Base-by-base conservation (phyloP, 2,329 filamentous ascomycete species). In the Neoscytalidium dimidiatum region DNA sequence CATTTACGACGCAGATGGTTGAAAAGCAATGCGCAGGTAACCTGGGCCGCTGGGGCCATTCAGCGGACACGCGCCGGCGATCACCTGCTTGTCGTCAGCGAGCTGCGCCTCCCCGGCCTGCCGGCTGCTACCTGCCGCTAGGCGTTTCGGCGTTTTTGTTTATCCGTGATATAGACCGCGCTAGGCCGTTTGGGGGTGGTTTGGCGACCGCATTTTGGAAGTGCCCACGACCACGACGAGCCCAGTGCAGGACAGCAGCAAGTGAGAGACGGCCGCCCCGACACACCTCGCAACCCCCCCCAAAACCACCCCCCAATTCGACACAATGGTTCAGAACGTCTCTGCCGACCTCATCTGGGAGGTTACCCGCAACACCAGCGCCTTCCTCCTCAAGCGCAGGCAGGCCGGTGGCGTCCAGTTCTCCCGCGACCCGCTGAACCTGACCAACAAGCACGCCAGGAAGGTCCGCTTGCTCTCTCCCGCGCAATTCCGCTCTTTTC, bases 261-360 rank as follows among this genome's bases (percentile, higher is more conserved):
- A 26, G 21, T 44, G 61, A 64, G 61, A 64, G 61, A 62, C 61
- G 61, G 33, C 60, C 46, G 46, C 60, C 57, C 46, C 48, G 61
- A 64, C 46, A 64, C 48, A 41, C 48, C 48, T 43, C 35, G 33
- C 46, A 43, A 41, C n/a, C 35, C 48, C 48, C 35, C n/a, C n/a
- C n/a, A n/a, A n/a, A 44, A 28, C 38, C 31, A 33, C 61, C 61
- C 28, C 29, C 49, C 49, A 46, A 64, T 53, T 28, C 61, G 61
- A 29, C 72, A 78, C 79, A 75, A 84, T 82, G 80, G 84, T 87
- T 74, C 81, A 88, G 75, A 92, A 93, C 85, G 86, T 96, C 79
- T 96, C 93, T 81, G 83, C 89, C 79, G 94, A 97, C 84, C 87
- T 97, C 76, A 84, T 97, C 86, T 98, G 94, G 94, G 90, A 94